phyloP scores from a whole-genome alignment of 2,329 filamentous ascomycete species.

The Ophiognomonia clavigignenti-juglandacearum region DNA sequence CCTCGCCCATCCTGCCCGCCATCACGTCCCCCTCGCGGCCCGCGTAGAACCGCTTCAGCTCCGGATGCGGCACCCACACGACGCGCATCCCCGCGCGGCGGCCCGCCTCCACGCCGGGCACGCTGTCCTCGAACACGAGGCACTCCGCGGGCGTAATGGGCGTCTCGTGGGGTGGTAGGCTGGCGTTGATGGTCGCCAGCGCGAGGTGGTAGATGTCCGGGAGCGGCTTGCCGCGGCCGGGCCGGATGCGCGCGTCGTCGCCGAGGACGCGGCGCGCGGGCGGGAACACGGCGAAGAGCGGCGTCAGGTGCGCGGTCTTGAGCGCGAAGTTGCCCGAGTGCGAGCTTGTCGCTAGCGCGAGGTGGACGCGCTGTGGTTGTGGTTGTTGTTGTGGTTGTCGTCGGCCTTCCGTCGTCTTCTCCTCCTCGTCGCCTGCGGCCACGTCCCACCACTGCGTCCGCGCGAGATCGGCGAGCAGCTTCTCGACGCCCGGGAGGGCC shows the following conservation, averaged over 20 bases:
- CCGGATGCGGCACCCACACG: slow-evolving; percentile 84
- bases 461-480: slow-evolving; percentile 59
- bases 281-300: slow-evolving; percentile 63
- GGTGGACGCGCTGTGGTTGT: slow-evolving; percentile 51
- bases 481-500: slow-evolving; percentile 72
- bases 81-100: slow-evolving; percentile 91
- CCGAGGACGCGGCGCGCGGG: slow-evolving; percentile 71
- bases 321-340: slow-evolving; percentile 66
- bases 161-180: slow-evolving; percentile 56
- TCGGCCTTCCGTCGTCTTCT: too few relatives aligned
- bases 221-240: slow-evolving; percentile 85
- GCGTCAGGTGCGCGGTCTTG: slow-evolving; percentile 62
- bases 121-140: slow-evolving; percentile 92
- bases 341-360: slow-evolving; percentile 86
- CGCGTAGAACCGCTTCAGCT: slow-evolving; percentile 68
- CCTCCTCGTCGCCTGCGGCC: slow-evolving; percentile 19
- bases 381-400: slow-evolving; percentile 11
- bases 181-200: slow-evolving; percentile 76
- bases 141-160: slow-evolving; percentile 78
- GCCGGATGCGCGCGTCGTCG: slow-evolving; percentile 72
- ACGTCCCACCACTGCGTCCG: slow-evolving; percentile 46
- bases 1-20: slow-evolving; percentile 73
- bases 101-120: slow-evolving; percentile 87
- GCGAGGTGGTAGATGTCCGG: slow-evolving; percentile 94
- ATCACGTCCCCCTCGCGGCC: slow-evolving; percentile 77